Base-by-base conservation (phyloP, 257 asterid genomes). In the Knoxia roxburghii region DNA sequence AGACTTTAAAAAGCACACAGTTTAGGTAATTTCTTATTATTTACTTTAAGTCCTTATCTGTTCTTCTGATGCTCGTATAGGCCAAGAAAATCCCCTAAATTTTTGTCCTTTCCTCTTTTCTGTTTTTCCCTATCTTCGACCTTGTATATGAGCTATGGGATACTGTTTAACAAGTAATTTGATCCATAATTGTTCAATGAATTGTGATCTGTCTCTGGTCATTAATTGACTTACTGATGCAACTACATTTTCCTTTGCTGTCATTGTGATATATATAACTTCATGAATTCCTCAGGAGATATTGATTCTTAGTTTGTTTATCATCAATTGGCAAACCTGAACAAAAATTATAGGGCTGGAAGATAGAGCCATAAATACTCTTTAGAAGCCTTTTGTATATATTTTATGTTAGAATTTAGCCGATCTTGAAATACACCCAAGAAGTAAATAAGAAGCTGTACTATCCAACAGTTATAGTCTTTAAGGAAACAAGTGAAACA, bases 141-240 rank as follows among this genome's bases (percentile, higher is more conserved):
- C 67, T 57, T 79, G 89, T 82, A 79, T 67, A 88, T 84, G 74
- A 64, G 60, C 56, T 71, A 64, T 72, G 69, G 78, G 72, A 70
- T 57, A 58, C 7, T 13, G 64, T 69, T 65, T 73, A 70, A 75
- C 70, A 67, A 52, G 59, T 41, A 7, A 35, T 13, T 71, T 71
- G 65, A 52, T 60, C 33, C 17, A 7, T 18, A 49, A 26, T 37
- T 33, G 62, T 41, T 53, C 49, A 53, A 71, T 27, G 64, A 57
- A 52, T 41, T 60, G 37, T 65, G 41, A 30, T 39, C 20, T 72
- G 33, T 26, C 32, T 71, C 11, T 62, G 54, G 39, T 76, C 56
- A 45, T 65, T 46, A 45, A 30, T 45, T 13, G 50, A 60, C 53
- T 69, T 14, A 37, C 63, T n/a, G 53, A 45, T 67, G 72, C 45